A percentile compares a stretch with the other conserved stretches of the same genome.
These are phyloP conservation scores for Penicillium occitanis DNA, from an alignment of 2,329 filamentous ascomycete species.

Conservation along the genomic window DNA sequence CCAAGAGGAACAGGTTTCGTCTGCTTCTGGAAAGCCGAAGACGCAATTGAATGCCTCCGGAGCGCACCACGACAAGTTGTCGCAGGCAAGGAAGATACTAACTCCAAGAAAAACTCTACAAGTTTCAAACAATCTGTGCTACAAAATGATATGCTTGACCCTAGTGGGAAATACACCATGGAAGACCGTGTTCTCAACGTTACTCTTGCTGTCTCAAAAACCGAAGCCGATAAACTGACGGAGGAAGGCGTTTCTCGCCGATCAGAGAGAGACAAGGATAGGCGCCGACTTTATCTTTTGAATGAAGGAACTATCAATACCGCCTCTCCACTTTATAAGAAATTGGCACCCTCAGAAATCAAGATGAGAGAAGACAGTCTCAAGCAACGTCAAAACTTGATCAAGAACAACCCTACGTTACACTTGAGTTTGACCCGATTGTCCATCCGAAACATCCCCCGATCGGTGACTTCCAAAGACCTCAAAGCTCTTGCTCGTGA, in stretches of 20 bases:
- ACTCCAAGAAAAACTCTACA: conserved; percentile 41
- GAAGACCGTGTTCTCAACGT: conserved; percentile 86
- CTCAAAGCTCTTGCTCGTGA: conserved; percentile 87
- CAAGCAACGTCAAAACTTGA: conserved; percentile 82
- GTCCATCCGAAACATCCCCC: conserved; percentile 86
- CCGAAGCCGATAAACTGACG: conserved; percentile 73
- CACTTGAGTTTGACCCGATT: conserved; percentile 88
- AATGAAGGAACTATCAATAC: conserved; percentile 78
- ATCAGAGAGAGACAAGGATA: conserved; percentile 76
- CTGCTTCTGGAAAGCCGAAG: conserved; percentile 77
- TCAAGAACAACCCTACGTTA: conserved; percentile 85
- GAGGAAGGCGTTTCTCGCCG: conserved; percentile 64
- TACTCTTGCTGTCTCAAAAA: conserved; percentile 78
- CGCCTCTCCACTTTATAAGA: conserved; percentile 74
- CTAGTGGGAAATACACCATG: conserved; percentile 81
- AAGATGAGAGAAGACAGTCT: conserved; percentile 85
- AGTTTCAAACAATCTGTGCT: conserved; percentile 75
- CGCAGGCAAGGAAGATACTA: conserved; percentile 44
- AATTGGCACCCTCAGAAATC: conserved; percentile 74
- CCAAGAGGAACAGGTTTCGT: conserved; percentile 94
- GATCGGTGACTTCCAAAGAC: conserved; percentile 77
- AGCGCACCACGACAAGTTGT: conserved; percentile 62
- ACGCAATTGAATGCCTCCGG: conserved; percentile 74
- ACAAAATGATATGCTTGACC: conserved; percentile 80
- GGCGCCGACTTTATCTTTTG: conserved; percentile 83